phyloP scores from a whole-genome alignment of 176 grass and related monocot genomes.

The Thalia dealbata region DNA sequence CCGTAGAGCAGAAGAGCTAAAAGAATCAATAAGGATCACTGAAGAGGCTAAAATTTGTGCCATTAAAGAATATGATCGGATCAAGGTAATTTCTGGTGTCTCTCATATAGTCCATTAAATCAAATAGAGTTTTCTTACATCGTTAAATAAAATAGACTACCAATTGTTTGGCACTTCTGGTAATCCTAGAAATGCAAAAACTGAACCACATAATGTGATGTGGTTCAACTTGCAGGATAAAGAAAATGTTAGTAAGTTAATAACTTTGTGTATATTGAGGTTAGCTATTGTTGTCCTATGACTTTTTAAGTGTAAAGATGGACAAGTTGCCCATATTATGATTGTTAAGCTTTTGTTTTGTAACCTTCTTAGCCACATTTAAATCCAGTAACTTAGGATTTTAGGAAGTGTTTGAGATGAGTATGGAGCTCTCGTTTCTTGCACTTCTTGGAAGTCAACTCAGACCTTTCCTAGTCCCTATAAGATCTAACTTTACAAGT shows the following conservation, averaged over 20 bases:
- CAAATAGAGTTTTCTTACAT: neutral
- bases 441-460: too few species aligned
- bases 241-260: neutral
- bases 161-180: neutral
- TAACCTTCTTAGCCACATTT: neutral
- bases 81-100: conserved; percentile 46
- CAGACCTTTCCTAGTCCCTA: too few species aligned
- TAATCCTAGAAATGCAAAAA: neutral
- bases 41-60: conserved; percentile 63
- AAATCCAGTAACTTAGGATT: neutral
- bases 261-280: neutral
- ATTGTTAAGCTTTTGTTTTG: neutral
- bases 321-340: neutral
- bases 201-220: neutral
- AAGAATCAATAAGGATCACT: conserved; percentile 48
- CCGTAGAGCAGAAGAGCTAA: conserved; percentile 63
- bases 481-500: too few species aligned
- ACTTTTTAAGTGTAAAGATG: neutral
- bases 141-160: neutral
- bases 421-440: too few species aligned
- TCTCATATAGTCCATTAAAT: neutral
- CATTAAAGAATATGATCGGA: conserved; percentile 54
- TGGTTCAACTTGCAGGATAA: neutral
- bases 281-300: neutral
- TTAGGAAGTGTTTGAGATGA: too few species aligned